phyloP scores from a whole-genome alignment of 805 yeast genomes.

The Yamadazyma phyllophila region DNA sequence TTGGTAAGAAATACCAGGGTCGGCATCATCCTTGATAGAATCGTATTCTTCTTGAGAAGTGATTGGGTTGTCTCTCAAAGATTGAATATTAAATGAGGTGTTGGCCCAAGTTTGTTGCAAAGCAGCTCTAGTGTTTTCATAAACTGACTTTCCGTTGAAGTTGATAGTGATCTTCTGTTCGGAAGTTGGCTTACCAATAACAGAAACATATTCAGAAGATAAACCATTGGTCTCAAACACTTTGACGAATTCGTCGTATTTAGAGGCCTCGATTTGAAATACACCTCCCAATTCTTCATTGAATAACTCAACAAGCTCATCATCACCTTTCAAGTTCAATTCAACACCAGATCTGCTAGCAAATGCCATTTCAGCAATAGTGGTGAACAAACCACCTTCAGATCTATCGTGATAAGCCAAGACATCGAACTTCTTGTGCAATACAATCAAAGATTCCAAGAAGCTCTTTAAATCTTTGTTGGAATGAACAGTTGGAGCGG shows the following conservation, averaged over 20 bases:
- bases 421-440: slow-evolving; percentile 67
- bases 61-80: slow-evolving; percentile 90
- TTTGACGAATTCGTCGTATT: slow-evolving; percentile 52
- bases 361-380: slow-evolving; percentile 93
- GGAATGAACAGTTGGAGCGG: slow-evolving; percentile 80
- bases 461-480: slow-evolving; percentile 61
- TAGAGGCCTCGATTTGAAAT: slow-evolving; percentile 70
- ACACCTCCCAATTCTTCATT: slow-evolving; percentile 96
- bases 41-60: slow-evolving; percentile 84
- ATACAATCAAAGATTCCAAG: slow-evolving; percentile 62
- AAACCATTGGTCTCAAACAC: slow-evolving; percentile 62
- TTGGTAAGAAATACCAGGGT: slow-evolving; percentile 87
- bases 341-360: slow-evolving; percentile 88
- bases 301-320: slow-evolving; percentile 60
- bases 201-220: slow-evolving; percentile 46
- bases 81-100: slow-evolving; percentile 88
- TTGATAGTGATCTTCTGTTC: slow-evolving; percentile 49
- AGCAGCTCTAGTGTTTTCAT: slow-evolving; percentile 57
- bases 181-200: slow-evolving; percentile 67
- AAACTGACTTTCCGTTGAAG: slow-evolving; percentile 46
- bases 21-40: slow-evolving; percentile 69
- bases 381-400: slow-evolving; percentile 91
- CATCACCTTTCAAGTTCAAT: slow-evolving; percentile 42
- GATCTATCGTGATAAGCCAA: slow-evolving; percentile 93
- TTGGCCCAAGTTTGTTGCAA: slow-evolving; percentile 83